Percentiles rank a stretch among this genome's conserved stretches.
These are phyloP conservation scores for Nowakowskiella sp. DNA, from an alignment of 192 early-diverging fungal species.

Conservation along the genomic window DNA sequence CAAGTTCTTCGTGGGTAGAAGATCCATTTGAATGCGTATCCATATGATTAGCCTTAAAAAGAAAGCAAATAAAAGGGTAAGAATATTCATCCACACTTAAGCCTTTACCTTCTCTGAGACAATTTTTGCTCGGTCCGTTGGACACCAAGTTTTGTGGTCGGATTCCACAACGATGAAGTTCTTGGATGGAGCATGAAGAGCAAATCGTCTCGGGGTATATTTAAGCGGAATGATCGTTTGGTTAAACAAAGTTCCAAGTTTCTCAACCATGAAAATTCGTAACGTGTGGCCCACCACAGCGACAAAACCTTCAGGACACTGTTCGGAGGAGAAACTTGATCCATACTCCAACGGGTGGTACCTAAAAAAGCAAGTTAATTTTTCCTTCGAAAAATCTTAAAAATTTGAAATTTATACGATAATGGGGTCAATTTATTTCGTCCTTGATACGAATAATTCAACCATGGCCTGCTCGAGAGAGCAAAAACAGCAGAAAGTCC, in stretches of 20 bases:
- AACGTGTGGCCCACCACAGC: constrained; percentile 78
- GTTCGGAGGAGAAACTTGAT: constrained; percentile 70
- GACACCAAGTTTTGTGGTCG: constrained; percentile 70
- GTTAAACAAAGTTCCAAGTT: constrained; percentile 74
- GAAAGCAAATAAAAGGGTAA: constrained; percentile 4
- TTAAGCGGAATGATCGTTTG: constrained; percentile 73
- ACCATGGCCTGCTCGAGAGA: constrained; percentile 80
- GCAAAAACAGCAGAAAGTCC: constrained; percentile 70
- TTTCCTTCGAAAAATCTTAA: neutral
- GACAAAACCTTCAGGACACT: constrained; percentile 83
- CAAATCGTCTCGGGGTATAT: constrained; percentile 81
- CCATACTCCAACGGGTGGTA: constrained; percentile 83
- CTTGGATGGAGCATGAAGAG: constrained; percentile 60
- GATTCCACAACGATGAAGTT: constrained; percentile 86
- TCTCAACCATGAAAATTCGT: constrained; percentile 76
- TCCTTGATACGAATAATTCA: constrained; percentile 70
- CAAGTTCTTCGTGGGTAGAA: constrained; percentile 50
- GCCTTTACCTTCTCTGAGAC: constrained; percentile 40
- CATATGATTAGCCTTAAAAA: constrained; percentile 11
- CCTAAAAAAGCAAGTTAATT: constrained; percentile 21
- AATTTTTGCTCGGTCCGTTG: constrained; percentile 50
- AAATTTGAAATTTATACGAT: constrained; percentile 19
- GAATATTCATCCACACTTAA: constrained; percentile 10
- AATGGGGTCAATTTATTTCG: constrained; percentile 73
- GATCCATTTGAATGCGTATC: constrained; percentile 43